Percentiles rank a stretch among this genome's conserved stretches.
Conservation (phyloP, 1,284 basidiomycete species). For the Malassezia globosa region DNA sequence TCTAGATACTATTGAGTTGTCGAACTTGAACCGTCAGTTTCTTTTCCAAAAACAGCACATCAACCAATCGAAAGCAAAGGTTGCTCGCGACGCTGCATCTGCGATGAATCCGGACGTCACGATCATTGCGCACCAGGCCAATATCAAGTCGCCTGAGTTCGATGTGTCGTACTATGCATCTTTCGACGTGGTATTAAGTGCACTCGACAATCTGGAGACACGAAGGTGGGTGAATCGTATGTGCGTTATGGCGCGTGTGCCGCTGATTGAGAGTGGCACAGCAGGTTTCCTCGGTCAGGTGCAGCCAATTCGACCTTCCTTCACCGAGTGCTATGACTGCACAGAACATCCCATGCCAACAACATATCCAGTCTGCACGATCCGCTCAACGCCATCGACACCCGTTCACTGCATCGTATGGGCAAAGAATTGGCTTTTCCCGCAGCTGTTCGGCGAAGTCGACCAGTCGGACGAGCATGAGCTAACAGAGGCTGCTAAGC, state of each 20-base stretch:
- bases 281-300: constrained; percentile 79
- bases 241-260: constrained; percentile 81
- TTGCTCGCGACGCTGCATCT: constrained; percentile 76
- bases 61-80: constrained; percentile 86
- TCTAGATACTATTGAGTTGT: constrained; percentile 95
- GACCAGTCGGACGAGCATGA: constrained; percentile 68
- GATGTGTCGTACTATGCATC: constrained; percentile 76
- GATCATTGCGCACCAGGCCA: constrained; percentile 80
- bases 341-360: constrained; percentile 69
- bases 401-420: constrained; percentile 98
- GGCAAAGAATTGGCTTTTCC: constrained; percentile 95
- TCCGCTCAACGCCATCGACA: constrained; percentile 89
- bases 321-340: constrained; percentile 44
- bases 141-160: constrained; percentile 88
- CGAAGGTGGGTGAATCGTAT: constrained; percentile 65
- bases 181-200: constrained; percentile 90
- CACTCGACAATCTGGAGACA: constrained; percentile 67
- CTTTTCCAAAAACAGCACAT: constrained; percentile 95
- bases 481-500: constrained; percentile 70
- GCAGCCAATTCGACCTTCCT: constrained; percentile 50
- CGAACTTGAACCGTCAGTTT: constrained; percentile 95
- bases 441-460: constrained; percentile 70
- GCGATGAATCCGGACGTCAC: constrained; percentile 83
- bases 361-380: constrained; percentile 94
- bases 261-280: constrained; percentile 90